These are phyloP conservation scores for Leccinum disarticulatum DNA, from an alignment of 768 basidiomycete species.

Conservation along the genomic window DNA sequence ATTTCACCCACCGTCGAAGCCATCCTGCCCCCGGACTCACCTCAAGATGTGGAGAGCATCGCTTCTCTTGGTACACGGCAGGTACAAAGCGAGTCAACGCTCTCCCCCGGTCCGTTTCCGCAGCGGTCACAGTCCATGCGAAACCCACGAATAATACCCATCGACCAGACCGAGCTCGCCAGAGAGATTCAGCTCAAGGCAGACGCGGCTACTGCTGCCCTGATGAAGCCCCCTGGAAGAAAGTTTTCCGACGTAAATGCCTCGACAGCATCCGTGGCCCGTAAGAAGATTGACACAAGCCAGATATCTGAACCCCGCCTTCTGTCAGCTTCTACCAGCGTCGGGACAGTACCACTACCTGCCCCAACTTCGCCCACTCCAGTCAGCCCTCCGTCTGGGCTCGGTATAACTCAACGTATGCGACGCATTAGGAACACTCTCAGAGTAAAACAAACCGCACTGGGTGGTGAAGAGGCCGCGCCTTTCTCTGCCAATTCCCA, in stretches of 20 bases:
- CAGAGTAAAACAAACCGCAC: slow-evolving; percentile 49
- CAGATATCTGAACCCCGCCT: slow-evolving; percentile 67
- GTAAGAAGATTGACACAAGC: slow-evolving; percentile 58
- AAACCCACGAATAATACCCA: slow-evolving; percentile 38
- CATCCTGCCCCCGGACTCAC: slow-evolving; percentile 27
- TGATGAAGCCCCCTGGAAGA: slow-evolving; percentile 49
- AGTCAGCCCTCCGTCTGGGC: slow-evolving; percentile 39
- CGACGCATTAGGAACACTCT: slow-evolving; percentile 70
- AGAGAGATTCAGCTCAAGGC: slow-evolving; percentile 67
- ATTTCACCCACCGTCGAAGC: slow-evolving; percentile 37
- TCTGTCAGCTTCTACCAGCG: slow-evolving; percentile 65
- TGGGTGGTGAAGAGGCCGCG: slow-evolving; percentile 51
- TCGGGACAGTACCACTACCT: slow-evolving; percentile 65
- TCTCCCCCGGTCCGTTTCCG: slow-evolving; percentile 22
- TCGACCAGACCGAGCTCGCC: slow-evolving; percentile 56
- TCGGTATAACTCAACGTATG: slow-evolving; percentile 67
- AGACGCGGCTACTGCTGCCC: slow-evolving; percentile 62
- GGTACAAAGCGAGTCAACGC: slow-evolving; percentile 1
- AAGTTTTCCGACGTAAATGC: slow-evolving; percentile 42
- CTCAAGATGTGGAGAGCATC: slow-evolving; percentile 17
- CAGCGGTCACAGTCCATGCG: slow-evolving; percentile 38
- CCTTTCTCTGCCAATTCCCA: slow-evolving; percentile 44
- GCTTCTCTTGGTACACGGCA: slow-evolving; percentile 5
- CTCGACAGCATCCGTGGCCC: slow-evolving; percentile 42
- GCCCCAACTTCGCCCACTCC: slow-evolving; percentile 33